phyloP scores from a whole-genome alignment of 2,329 filamentous ascomycete genomes.

The Phialophora chinensis region DNA sequence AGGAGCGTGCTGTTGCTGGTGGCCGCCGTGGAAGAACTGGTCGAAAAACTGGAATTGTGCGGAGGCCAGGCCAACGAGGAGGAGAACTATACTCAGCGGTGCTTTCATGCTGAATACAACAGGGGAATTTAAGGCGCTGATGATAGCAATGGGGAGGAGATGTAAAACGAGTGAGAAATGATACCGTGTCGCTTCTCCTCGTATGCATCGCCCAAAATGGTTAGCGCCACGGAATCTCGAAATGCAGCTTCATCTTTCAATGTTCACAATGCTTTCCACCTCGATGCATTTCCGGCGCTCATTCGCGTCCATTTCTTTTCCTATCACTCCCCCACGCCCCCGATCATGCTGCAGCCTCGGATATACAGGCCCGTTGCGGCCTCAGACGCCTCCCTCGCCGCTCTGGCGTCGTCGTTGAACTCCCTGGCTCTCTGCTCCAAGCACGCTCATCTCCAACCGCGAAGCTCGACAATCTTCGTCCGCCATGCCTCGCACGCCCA shows the following conservation, averaged over 20 bases:
- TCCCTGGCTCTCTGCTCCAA: conserved; percentile 43
- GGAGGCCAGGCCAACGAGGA: conserved; percentile 64
- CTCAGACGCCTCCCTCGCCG: conserved; percentile 47
- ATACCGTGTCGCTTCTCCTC: background rate
- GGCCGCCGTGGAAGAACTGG: conserved; percentile 78
- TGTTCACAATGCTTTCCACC: background rate
- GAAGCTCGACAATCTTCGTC: conserved; percentile 47
- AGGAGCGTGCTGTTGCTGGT: conserved; percentile 61
- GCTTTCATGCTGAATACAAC: conserved; percentile 22
- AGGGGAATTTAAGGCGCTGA: background rate
- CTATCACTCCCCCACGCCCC: background rate
- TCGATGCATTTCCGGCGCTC: background rate
- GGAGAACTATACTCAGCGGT: conserved; percentile 53
- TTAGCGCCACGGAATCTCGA: background rate
- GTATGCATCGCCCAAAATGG: background rate
- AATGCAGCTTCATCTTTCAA: background rate
- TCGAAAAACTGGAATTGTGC: conserved; percentile 98
- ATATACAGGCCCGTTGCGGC: conserved; percentile 48
- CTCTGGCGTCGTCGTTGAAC: conserved; percentile 41
- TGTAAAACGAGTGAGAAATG: background rate
- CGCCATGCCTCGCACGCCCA: conserved; percentile 69
- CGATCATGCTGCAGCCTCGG: conserved; percentile 51
- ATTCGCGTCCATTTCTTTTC: background rate
- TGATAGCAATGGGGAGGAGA: background rate
- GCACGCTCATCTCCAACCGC: conserved; percentile 42